These are phyloP conservation scores for Chytriomyces confervae DNA, from an alignment of 192 early-diverging fungal species.

Conservation along the genomic window DNA sequence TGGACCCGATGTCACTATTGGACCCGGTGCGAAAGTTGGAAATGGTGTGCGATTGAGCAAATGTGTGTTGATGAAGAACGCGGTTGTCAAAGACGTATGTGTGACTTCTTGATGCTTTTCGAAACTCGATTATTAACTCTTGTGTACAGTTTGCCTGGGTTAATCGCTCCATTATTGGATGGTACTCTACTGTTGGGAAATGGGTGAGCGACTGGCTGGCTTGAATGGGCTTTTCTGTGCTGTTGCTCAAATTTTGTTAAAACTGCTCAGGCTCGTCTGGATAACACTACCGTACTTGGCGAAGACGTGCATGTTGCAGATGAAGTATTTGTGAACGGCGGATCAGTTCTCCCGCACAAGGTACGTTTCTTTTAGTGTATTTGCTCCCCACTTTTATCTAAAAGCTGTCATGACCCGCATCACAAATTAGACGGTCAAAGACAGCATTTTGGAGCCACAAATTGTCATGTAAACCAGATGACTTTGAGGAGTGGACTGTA, in stretches of 20 bases:
- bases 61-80: constrained; percentile 86
- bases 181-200: constrained; percentile 92
- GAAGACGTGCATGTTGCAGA: constrained; percentile 95
- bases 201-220: constrained; percentile 61
- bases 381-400: background rate
- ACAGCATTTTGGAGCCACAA: constrained; percentile 87
- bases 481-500: no score
- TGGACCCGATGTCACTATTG: constrained; percentile 97
- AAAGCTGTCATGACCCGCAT: no score
- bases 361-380: constrained; percentile 17
- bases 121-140: background rate
- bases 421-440: constrained; percentile 65
- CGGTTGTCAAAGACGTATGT: constrained; percentile 75
- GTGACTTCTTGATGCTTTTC: constrained; percentile 2
- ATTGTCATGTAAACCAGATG: constrained; percentile 83
- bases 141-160: constrained; percentile 77
- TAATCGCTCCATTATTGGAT: constrained; percentile 89
- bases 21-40: constrained; percentile 87
- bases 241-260: constrained; percentile 20
- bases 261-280: constrained; percentile 69
- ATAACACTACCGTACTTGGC: constrained; percentile 93
- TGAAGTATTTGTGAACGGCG: constrained; percentile 95
- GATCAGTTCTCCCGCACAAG: constrained; percentile 96
- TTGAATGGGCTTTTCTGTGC: background rate
- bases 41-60: constrained; percentile 92